Base-by-base conservation (phyloP, 176 grass and related monocot genomes). In the Pontederia crassipes region DNA sequence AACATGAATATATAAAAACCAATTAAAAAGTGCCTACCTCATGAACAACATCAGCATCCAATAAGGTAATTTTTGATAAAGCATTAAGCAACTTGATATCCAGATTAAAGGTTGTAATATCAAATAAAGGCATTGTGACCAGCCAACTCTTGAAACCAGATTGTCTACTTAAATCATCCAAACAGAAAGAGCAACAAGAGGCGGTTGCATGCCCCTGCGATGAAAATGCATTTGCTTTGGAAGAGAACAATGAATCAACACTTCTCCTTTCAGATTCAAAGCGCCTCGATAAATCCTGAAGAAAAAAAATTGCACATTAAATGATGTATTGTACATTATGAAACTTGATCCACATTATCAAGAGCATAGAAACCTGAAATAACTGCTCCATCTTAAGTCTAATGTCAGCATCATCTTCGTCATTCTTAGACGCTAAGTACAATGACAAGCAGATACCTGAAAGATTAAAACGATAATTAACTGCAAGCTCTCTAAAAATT, bases 21-120 rank as follows among this genome's bases (percentile, higher is more conserved):
- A 17, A 35, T 28, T 14, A 78, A 40, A 20, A 51, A 35, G 57
- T 72, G 59, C 70, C 47, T 62, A 96, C 91, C 86, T 84, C 75
- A 12, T 57, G 66, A 58, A 71, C 48, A 79, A 80, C 66, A 77
- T 75, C 73, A 72, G 66, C 62, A 77, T 82, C 76, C 52, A 55
- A 70, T 13, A 64, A 77, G 56, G 77, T 77, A 57, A 75, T 78
- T 16, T 70, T 79, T 45, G 79, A 74, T 29, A 96, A 66, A 28
- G 68, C 54, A 58, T 83, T 53, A 65, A 96, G 86, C 71, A 96
- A 85, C 69, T 79, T 74, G 29, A 78, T 72, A 70, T 90, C 86
- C 78, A 90, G 65, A 53, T 70, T 85, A 81, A 85, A 76, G 65
- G 86, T 90, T 78, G 82, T 96, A 59, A 96, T 68, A 70, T 96